Evolutionary conservation across 768 basidiomycete species (phyloP).

Genomic region (Termitomyces sp.): DNA sequence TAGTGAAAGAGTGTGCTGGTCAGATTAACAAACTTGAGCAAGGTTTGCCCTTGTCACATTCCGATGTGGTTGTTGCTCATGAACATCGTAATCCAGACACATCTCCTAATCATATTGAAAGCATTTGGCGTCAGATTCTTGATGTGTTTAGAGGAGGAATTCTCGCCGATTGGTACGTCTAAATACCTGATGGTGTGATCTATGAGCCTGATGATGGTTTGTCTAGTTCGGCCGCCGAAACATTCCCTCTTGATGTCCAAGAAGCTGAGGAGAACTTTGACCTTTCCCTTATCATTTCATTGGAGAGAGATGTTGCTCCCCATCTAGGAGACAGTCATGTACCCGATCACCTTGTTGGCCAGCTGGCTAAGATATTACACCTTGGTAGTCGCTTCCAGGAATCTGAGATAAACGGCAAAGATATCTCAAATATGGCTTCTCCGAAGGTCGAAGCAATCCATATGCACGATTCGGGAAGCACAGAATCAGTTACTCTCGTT

Average conservation of each 20-base stretch:
- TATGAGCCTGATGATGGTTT: neutral
- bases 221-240: constrained; percentile 54
- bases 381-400: constrained; percentile 69
- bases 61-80: neutral
- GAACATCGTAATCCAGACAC: constrained; percentile 39
- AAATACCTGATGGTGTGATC: neutral
- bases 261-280: constrained; percentile 86
- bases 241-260: constrained; percentile 62
- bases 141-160: constrained; percentile 83
- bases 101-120: constrained; percentile 64
- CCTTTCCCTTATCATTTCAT: constrained; percentile 68
- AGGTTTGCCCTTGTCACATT: constrained; percentile 32
- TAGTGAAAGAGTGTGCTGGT: constrained; percentile 65
- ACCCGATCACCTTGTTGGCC: constrained; percentile 67
- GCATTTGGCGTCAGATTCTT: constrained; percentile 82
- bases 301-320: constrained; percentile 81
- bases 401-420: constrained; percentile 2
- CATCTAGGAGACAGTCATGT: constrained; percentile 67
- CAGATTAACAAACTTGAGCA: constrained; percentile 50
- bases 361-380: constrained; percentile 69
- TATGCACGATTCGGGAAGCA: constrained; percentile 52
- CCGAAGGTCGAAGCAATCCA: constrained; percentile 36
- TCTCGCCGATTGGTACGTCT: constrained; percentile 72
- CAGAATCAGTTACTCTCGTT: constrained; percentile 51
- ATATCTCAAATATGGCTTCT: constrained; percentile 10